Evolutionary conservation across 2,329 filamentous ascomycete genomes (phyloP).

Genomic region (Cercospora canescens): DNA sequence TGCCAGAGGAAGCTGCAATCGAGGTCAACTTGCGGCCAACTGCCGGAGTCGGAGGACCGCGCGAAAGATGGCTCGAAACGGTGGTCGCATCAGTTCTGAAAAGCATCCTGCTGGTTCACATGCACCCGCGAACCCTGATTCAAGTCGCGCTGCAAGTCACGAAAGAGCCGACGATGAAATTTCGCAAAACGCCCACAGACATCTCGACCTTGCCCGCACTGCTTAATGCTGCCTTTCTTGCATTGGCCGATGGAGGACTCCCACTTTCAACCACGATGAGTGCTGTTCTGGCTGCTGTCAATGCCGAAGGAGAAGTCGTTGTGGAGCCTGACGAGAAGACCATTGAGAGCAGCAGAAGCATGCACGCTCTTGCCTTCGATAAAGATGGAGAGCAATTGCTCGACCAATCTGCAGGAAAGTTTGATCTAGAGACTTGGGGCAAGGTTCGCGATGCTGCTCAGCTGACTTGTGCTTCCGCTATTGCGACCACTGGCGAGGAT

Average conservation of each 20-base stretch:
- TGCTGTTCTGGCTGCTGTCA: conserved; percentile 64
- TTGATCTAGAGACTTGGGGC: conserved; percentile 75
- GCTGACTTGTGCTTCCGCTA: conserved; percentile 59
- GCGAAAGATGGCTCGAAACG: conserved; percentile 73
- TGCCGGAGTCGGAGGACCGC: conserved; percentile 68
- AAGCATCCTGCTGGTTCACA: conserved; percentile 71
- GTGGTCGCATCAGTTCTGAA: conserved; percentile 71
- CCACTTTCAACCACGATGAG: conserved; percentile 74
- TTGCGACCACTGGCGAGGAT: conserved; percentile 39
- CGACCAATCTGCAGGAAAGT: conserved; percentile 78
- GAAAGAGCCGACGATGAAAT: conserved; percentile 53
- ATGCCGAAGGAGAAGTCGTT: conserved; percentile 37
- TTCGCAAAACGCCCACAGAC: conserved; percentile 58
- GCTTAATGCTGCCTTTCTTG: conserved; percentile 74
- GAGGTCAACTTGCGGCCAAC: conserved; percentile 89
- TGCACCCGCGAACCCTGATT: conserved; percentile 74
- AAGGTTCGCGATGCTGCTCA: conserved; percentile 65
- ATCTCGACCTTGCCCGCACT: conserved; percentile 78
- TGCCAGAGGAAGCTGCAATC: conserved; percentile 85
- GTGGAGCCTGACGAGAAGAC: conserved; percentile 64
- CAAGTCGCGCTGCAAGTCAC: conserved; percentile 77
- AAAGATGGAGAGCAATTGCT: conserved; percentile 71
- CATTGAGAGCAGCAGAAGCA: conserved; percentile 63
- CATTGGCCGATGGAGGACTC: conserved; percentile 78
- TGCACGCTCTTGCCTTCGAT: conserved; percentile 85